Percentiles rank a stretch among this genome's conserved stretches.
Conservation (phyloP, 345 rosid genomes). For the Boechera retrofracta region DNA sequence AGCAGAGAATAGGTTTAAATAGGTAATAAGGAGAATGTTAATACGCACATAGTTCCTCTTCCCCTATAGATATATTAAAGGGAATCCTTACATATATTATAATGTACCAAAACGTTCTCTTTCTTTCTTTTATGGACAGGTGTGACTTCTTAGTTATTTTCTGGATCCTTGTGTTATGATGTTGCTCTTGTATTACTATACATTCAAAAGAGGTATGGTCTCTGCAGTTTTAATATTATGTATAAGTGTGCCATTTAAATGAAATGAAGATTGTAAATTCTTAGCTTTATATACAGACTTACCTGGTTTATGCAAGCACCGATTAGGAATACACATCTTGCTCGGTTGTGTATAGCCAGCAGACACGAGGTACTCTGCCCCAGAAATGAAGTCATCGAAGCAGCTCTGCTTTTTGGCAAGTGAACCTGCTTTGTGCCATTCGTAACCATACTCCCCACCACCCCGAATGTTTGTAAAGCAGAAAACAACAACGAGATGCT, state of each 20-base stretch:
- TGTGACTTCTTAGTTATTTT: constrained; percentile 25
- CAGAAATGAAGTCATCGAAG: constrained; percentile 55
- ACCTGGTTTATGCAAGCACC: constrained; percentile 94
- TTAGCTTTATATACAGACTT: constrained; percentile 2
- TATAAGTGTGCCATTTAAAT: constrained; percentile 19
- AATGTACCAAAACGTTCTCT: constrained; percentile 6
- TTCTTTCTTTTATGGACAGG: background rate
- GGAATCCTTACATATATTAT: constrained; percentile 11
- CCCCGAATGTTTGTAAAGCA: constrained; percentile 89
- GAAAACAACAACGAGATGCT: constrained; percentile 73
- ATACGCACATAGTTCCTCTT: constrained; percentile 29
- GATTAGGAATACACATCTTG: constrained; percentile 72
- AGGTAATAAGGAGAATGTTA: background rate
- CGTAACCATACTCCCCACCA: constrained; percentile 92
- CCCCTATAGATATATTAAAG: background rate
- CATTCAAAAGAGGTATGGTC: constrained; percentile 81
- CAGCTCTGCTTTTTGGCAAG: constrained; percentile 82
- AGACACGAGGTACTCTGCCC: constrained; percentile 30
- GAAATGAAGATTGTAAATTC: constrained; percentile 18
- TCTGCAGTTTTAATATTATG: constrained; percentile 49
- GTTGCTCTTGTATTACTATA: constrained; percentile 19
- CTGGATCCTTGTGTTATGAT: background rate
- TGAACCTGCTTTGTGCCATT: constrained; percentile 90
- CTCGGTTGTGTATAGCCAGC: constrained; percentile 71
- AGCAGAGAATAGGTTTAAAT: constrained; percentile 27